phyloP scores from a whole-genome alignment of 345 rosid species.

The Euphorbia peplus region DNA sequence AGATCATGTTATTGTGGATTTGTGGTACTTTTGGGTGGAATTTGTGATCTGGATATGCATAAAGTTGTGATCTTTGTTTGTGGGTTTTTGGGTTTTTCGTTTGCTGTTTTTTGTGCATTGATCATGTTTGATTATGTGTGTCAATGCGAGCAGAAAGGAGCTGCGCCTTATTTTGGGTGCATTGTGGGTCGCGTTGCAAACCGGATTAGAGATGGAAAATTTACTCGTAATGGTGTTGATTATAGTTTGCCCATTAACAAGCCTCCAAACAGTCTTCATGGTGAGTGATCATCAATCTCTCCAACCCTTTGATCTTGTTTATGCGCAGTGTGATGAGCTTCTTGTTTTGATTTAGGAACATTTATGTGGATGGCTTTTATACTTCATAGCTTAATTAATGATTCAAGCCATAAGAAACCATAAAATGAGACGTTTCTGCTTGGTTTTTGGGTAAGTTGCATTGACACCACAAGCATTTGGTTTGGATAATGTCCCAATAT shows the following conservation, averaged over 20 bases:
- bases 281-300: constrained; percentile 31
- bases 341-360: neutral
- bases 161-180: constrained; percentile 84
- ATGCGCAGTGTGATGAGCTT: neutral
- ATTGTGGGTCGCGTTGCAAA: constrained; percentile 95
- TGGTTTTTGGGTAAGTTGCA: too few species aligned
- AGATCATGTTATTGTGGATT: neutral
- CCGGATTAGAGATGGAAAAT: constrained; percentile 80
- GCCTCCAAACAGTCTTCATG: constrained; percentile 94
- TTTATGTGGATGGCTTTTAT: neutral
- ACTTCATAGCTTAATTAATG: neutral
- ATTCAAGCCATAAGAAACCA: neutral
- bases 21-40: too few species aligned
- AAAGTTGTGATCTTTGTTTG: too few species aligned
- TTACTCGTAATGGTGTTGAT: constrained; percentile 61
- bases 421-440: neutral
- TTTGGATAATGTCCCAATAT: too few species aligned
- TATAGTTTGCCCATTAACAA: constrained; percentile 75
- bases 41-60: neutral
- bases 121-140: constrained; percentile 8
- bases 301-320: neutral
- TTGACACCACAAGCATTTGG: too few species aligned
- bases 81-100: neutral
- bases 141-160: constrained; percentile 54
- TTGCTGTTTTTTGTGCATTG: neutral